Percentiles rank a stretch among this genome's conserved stretches.
phyloP scores from a whole-genome alignment of 2,329 filamentous ascomycete species.

The Epicoccum nigrum region DNA sequence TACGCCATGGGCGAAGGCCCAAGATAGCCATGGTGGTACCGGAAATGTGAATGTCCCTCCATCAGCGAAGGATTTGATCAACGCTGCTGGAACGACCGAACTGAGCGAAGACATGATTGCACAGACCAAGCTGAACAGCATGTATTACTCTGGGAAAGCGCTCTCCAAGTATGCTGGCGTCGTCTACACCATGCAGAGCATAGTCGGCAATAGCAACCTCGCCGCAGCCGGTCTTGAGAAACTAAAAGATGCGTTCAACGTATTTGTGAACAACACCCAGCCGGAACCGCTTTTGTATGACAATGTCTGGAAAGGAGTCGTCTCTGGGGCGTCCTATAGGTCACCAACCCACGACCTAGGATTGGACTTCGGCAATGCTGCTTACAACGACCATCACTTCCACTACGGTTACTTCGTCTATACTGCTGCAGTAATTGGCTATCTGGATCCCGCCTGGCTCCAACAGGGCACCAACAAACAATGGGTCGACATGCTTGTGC shows the following conservation, averaged over 20 bases:
- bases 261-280: slow-evolving; percentile 56
- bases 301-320: slow-evolving; percentile 76
- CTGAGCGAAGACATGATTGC: slow-evolving; percentile 74
- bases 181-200: slow-evolving; percentile 56
- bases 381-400: slow-evolving; percentile 75
- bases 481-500: slow-evolving; percentile 82
- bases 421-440: slow-evolving; percentile 81
- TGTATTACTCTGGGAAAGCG: slow-evolving; percentile 83
- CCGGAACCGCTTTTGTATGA: slow-evolving; percentile 64
- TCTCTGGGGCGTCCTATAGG: slow-evolving; percentile 73
- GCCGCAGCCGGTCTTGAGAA: slow-evolving; percentile 59
- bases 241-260: slow-evolving; percentile 57
- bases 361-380: slow-evolving; percentile 88
- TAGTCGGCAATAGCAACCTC: slow-evolving; percentile 65
- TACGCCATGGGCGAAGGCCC: slow-evolving; percentile 72
- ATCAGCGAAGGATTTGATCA: slow-evolving; percentile 64
- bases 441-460: slow-evolving; percentile 80
- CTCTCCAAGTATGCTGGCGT: slow-evolving; percentile 55
- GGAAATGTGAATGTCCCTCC: slow-evolving; percentile 49
- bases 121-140: slow-evolving; percentile 82
- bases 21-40: slow-evolving; percentile 40
- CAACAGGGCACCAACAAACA: slow-evolving; percentile 66
- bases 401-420: slow-evolving; percentile 88
- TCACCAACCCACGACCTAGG: slow-evolving; percentile 52
- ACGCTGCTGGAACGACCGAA: slow-evolving; percentile 69